Evolutionary conservation across 108 stramenopile genomes (phyloP), one percentile per base, ranked within the genome.

Genomic region (Pseudonitzschia multistriata): DNA sequence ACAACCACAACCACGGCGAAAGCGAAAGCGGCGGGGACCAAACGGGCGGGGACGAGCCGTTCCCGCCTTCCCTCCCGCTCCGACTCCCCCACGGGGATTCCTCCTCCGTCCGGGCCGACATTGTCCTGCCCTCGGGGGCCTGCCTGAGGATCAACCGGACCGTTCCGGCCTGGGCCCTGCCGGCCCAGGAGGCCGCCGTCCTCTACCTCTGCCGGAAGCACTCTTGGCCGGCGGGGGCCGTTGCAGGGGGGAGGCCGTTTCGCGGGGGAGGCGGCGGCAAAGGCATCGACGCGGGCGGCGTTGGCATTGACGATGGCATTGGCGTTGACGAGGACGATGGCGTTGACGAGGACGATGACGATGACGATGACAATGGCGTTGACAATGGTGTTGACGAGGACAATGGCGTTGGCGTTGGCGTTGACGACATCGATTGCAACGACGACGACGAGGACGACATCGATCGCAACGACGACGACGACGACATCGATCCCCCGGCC

Each of bases 61-160:
- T n/a, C n/a, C n/a, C n/a, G n/a, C n/a, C n/a, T n/a, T n/a, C n/a
- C n/a, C n/a, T n/a, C n/a, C n/a, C n/a, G n/a, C 52, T 8, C 19
- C 52, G 24, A n/a, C 19, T 24, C 22, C 29, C 13, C 57, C 57
- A 59, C 31, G 31, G 31, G 57, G 33, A 59, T 35, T 24, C 57
- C 31, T 24, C 57, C 31, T 14, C 54, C 29, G 35, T 35, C 34
- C 57, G 57, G 31, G 35, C 57, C 0, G 34, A 59, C 19, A 27
- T 59, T 10, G 31, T 59, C n/a, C 36, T 59, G 17, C 57, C 57
- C 25, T 59, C 57, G 15, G 57, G 57, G n/a, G 13, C 11, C 21
- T 59, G 34, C 34, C 34, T 59, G 5, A 8, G 57, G 6, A 59
- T 59, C 34, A 59, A 59, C 15, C 57, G 57, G 31, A 59, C n/a